Base-by-base conservation (phyloP, 2,329 filamentous ascomycete genomes). In the Microsporum canis region DNA sequence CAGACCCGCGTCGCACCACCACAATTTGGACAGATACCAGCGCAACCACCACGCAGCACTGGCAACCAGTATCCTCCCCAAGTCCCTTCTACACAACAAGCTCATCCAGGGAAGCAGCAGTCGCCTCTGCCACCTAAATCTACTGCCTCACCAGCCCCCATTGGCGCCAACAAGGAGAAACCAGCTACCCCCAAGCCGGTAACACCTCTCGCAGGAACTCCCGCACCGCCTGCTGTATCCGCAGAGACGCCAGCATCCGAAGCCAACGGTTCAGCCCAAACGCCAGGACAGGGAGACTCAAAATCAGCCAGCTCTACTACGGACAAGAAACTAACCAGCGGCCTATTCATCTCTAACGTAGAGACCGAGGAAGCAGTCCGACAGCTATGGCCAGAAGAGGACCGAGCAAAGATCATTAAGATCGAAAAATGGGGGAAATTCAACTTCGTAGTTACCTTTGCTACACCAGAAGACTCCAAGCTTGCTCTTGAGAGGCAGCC, bases 331-430 rank as follows among this genome's bases (percentile, higher is more conserved):
- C 84, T 82, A 66, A 89, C 87, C 67, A 87, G 90, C 68, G 92
- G 89, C 57, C 82, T 99, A 23, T 99, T 96, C 74, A 86, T 99
- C 63, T 89, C 88, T 77, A 91, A 91, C 69, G 85, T 91, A 27
- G 88, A 86, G 68, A 88, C 83, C 60, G 89, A 92, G 66, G 89
- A 96, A 36, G 88, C 91, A 63, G 87, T 89, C 41, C 86, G 87
- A 61, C 86, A 89, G 38, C 80, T 96, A 29, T 92, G 99, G 71
- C 80, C 84, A 0, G 86, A 94, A 10, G 89, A 95, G 68, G 90
- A 96, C 71, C 86, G 84, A 71, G 72, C 82, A 36, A 96, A 95
- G 77, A 89, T 96, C 65, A 75, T 84, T 60, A 87, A 86, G 75
- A 80, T 92, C 58, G 86, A 90, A 53, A 76, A 77, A 66, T 79